Percentiles rank a stretch among this genome's conserved stretches.
Evolutionary conservation across 225 moss, liverwort and hornwort species (phyloP).

Genomic region (Polytrichum formosum): DNA sequence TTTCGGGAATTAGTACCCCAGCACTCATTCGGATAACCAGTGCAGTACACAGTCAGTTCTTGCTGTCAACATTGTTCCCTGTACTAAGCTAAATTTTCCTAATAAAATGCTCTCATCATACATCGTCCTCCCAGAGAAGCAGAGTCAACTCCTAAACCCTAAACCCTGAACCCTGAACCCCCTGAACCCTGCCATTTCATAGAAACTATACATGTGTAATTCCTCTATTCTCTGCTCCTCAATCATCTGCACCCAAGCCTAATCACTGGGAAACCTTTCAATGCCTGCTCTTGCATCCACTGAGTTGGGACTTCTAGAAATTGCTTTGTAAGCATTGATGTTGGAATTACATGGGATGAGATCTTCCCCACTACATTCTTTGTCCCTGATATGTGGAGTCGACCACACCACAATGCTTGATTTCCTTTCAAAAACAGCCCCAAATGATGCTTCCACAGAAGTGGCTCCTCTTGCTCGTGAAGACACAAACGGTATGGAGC

Average conservation of each 20-base stretch:
- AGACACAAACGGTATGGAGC: too few species aligned
- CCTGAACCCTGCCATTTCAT: slow-evolving; percentile 8
- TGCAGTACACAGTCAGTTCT: too few species aligned
- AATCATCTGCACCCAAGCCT: background rate
- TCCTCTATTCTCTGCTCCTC: background rate
- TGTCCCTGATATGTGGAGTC: slow-evolving; percentile 88
- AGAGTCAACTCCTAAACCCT: slow-evolving; percentile 7
- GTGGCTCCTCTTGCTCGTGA: slow-evolving; percentile 18
- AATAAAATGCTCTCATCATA: slow-evolving; percentile 15
- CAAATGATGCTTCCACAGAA: slow-evolving; percentile 80
- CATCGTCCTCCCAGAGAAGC: slow-evolving; percentile 14
- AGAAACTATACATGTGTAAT: slow-evolving; percentile 2
- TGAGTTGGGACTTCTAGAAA: slow-evolving; percentile 88
- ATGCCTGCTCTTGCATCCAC: slow-evolving; percentile 81
- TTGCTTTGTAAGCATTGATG: slow-evolving; percentile 70
- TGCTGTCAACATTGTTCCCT: too few species aligned
- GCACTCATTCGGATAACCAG: too few species aligned
- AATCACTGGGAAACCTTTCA: slow-evolving; percentile 61
- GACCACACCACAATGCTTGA: slow-evolving; percentile 90
- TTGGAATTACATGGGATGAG: slow-evolving; percentile 74
- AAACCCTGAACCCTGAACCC: background rate
- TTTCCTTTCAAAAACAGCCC: slow-evolving; percentile 79
- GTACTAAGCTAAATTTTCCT: background rate
- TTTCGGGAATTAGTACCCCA: too few species aligned
- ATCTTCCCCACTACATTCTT: slow-evolving; percentile 92